A percentile compares a stretch with the other conserved stretches of the same genome.
Evolutionary conservation across 106 monocot genomes (phyloP).

Genomic region (Phalaenopsis equestris): DNA sequence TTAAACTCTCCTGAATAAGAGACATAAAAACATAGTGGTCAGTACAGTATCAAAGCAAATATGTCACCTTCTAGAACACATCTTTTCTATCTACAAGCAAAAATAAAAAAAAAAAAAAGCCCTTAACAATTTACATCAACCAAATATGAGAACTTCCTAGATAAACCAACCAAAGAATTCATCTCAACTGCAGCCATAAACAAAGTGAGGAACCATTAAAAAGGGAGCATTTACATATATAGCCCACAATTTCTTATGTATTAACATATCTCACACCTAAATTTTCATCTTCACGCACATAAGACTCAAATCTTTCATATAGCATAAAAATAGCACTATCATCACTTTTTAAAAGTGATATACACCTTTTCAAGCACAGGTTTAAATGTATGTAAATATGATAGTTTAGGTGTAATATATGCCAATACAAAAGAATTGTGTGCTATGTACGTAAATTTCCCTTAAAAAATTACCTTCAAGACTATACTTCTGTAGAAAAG

Average conservation of each 20-base stretch:
- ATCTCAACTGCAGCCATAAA: neutral
- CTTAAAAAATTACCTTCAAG: slow-evolving; percentile 47
- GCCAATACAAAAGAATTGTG: too few relatives aligned
- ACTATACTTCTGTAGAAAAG: slow-evolving; percentile 78
- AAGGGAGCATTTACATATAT: neutral
- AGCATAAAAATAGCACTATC: too few relatives aligned
- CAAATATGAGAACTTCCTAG: neutral
- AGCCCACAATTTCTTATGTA: too few relatives aligned
- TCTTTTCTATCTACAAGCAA: neutral
- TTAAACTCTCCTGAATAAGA: slow-evolving; percentile 76
- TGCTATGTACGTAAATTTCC: neutral
- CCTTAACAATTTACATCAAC: neutral
- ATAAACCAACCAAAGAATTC: neutral
- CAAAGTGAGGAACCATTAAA: neutral
- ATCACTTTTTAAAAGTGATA: too few relatives aligned
- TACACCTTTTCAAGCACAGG: too few relatives aligned
- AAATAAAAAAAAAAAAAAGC: neutral
- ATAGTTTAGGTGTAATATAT: too few relatives aligned
- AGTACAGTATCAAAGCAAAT: neutral
- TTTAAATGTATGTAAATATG: too few relatives aligned
- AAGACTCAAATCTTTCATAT: too few relatives aligned
- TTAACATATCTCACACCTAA: too few relatives aligned
- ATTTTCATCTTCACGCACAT: too few relatives aligned
- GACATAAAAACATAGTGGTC: neutral
- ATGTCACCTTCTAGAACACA: neutral